Base-by-base conservation (phyloP, 1,139 yeast genomes). In the Saccharomyces hybrid region DNA sequence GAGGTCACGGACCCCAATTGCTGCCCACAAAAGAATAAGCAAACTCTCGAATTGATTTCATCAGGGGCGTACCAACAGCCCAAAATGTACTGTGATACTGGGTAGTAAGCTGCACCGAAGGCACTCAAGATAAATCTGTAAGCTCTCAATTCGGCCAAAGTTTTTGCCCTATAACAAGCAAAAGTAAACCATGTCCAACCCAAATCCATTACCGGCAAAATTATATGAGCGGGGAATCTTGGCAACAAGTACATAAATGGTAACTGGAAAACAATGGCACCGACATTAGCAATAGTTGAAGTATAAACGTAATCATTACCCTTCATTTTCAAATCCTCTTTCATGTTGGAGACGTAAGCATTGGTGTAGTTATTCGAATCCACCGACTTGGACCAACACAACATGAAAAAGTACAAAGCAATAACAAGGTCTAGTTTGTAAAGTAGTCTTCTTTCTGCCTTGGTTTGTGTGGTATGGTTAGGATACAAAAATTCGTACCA, bases 381-480 rank as follows among this genome's bases (percentile, higher is more conserved):
- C 52, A 86, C 72, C 55, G 82, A 82, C 64, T 85, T 85, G 51
- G 83, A 84, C 86, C 88, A 86, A 68, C 83, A 84, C 21, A 84
- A 81, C 71, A 82, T 71, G 61, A 84, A 74, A 34, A 86, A 77
- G 66, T 81, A 85, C 47, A 81, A 70, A 3, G 86, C 79, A 58
- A 86, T 73, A 48, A 83, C 64, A 11, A 84, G 55, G 64, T 86
- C 95, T 52, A 86, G 69, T 65, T 86, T 86, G 66, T 79, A 68
- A 51, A 86, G 73, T 52, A 86, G 72, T 50, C 65, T 71, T 61
- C 78, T 68, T 72, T 81, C 81, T 12, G 76, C 83, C 1, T 78
- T 76, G 1, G 86, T 75, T 58, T 85, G 66, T 64, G 76, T 59
- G 69, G 80, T 64, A 78, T 87, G 84, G 51, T 67, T 65, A 19